These are phyloP conservation scores for Tulasnella sp. DNA, from an alignment of 768 basidiomycete species.

Conservation along the genomic window DNA sequence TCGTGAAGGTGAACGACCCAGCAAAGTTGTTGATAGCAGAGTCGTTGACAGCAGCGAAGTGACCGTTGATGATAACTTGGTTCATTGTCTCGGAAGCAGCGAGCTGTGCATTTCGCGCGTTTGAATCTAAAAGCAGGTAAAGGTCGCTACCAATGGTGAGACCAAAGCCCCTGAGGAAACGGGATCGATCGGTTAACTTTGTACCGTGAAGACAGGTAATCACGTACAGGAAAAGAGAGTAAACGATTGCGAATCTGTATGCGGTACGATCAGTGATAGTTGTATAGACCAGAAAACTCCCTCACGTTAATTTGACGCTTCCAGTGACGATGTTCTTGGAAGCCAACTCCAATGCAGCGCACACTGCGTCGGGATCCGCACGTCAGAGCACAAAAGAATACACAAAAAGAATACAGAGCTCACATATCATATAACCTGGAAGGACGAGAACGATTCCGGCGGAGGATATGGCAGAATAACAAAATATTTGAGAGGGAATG, in stretches of 20 bases:
- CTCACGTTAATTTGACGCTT: conserved; percentile 36
- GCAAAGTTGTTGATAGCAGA: conserved; percentile 36
- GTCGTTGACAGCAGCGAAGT: conserved; percentile 48
- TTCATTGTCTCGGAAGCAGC: conserved; percentile 44
- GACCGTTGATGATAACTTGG: conserved; percentile 47
- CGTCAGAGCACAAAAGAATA: background rate
- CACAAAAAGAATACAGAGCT: conserved; percentile 19
- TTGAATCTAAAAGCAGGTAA: conserved; percentile 56
- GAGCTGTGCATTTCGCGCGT: conserved; percentile 34
- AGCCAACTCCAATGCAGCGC: conserved; percentile 70
- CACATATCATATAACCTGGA: conserved; percentile 78
- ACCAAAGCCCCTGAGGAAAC: conserved; percentile 49
- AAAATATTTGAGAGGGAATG: conserved; percentile 67
- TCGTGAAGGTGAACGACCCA: conserved; percentile 59
- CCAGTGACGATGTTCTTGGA: conserved; percentile 80
- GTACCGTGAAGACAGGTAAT: background rate
- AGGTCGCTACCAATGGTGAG: conserved; percentile 76
- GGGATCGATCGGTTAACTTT: background rate
- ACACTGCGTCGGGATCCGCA: conserved; percentile 37
- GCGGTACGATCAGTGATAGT: background rate
- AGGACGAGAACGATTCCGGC: conserved; percentile 79
- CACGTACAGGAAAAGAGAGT: conserved; percentile 53
- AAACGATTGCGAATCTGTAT: conserved; percentile 72
- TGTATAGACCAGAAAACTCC: background rate
- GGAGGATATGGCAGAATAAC: conserved; percentile 85